Evolutionary conservation across 208 protist genomes (phyloP).

Genomic region (Acanthamoeba rhysodes): DNA sequence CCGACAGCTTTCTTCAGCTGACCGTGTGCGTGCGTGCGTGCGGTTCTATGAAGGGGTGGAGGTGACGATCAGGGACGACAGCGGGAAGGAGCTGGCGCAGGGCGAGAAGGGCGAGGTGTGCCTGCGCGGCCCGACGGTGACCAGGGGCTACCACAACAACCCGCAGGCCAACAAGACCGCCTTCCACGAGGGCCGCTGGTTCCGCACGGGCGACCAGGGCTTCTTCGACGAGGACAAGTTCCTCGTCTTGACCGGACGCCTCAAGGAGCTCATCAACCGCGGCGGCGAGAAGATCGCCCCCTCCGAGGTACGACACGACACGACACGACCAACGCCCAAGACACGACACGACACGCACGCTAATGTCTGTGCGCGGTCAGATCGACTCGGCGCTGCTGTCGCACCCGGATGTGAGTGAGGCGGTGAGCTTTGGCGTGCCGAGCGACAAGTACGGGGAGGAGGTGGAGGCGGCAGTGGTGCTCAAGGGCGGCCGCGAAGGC

Average conservation of each 20-base stretch:
- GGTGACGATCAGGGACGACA: slow-evolving; percentile 75
- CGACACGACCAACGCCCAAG: background rate
- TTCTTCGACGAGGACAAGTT: slow-evolving; percentile 86
- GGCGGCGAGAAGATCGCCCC: slow-evolving; percentile 90
- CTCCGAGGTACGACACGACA: slow-evolving; percentile 81
- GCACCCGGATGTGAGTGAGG: slow-evolving; percentile 82
- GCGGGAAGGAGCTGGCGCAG: background rate
- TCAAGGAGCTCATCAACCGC: slow-evolving; percentile 90
- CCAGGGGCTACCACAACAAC: slow-evolving; percentile 69
- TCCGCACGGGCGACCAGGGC: slow-evolving; percentile 89
- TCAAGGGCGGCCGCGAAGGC: slow-evolving; percentile 71
- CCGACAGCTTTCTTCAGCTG: no score
- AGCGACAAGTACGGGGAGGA: slow-evolving; percentile 87
- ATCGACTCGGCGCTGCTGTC: slow-evolving; percentile 76
- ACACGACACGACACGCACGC: no score
- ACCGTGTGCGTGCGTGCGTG: no score
- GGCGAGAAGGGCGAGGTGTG: slow-evolving; percentile 86
- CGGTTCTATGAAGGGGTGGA: slow-evolving; percentile 67
- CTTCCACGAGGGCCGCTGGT: slow-evolving; percentile 84
- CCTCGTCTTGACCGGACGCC: slow-evolving; percentile 87
- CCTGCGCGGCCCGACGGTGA: slow-evolving; percentile 85
- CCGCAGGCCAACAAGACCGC: slow-evolving; percentile 78
- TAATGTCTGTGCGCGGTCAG: background rate
- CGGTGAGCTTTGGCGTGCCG: slow-evolving; percentile 86
- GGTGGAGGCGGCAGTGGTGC: slow-evolving; percentile 84